These are phyloP conservation scores for Kodamaea anthophila DNA, from an alignment of 1,139 yeast genomes.

Conservation along the genomic window DNA sequence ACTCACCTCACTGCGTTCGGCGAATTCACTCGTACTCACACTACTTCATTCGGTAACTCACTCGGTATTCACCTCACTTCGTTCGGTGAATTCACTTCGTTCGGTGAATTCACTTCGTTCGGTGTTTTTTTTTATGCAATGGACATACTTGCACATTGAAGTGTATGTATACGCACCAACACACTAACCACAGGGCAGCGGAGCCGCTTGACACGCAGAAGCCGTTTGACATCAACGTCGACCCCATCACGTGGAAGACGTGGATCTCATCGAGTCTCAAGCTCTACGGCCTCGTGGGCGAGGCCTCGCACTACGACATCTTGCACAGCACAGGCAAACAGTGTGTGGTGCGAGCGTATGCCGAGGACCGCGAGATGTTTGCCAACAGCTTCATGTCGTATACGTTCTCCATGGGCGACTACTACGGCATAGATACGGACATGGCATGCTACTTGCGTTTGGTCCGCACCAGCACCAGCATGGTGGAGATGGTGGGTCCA, in stretches of 20 bases:
- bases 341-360: constrained; percentile 20
- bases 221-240: constrained; percentile 19
- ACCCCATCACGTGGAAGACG: constrained; percentile 38
- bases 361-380: constrained; percentile 24
- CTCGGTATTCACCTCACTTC: too few species aligned
- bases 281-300: constrained; percentile 36
- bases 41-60: too few species aligned
- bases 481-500: neutral
- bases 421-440: constrained; percentile 15
- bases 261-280: constrained; percentile 26
- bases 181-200: too few species aligned
- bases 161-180: neutral
- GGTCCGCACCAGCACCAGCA: too few species aligned
- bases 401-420: constrained; percentile 23
- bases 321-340: constrained; percentile 16
- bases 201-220: too few species aligned
- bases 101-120: too few species aligned
- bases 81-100: too few species aligned
- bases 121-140: too few species aligned
- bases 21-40: too few species aligned
- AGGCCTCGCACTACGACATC: constrained; percentile 35
- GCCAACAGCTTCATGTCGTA: constrained; percentile 25
- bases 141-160: neutral
- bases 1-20: too few species aligned
- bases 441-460: neutral